Evolutionary conservation across 2,329 filamentous ascomycete species (phyloP).

Genomic region (Fusarium paranaense): DNA sequence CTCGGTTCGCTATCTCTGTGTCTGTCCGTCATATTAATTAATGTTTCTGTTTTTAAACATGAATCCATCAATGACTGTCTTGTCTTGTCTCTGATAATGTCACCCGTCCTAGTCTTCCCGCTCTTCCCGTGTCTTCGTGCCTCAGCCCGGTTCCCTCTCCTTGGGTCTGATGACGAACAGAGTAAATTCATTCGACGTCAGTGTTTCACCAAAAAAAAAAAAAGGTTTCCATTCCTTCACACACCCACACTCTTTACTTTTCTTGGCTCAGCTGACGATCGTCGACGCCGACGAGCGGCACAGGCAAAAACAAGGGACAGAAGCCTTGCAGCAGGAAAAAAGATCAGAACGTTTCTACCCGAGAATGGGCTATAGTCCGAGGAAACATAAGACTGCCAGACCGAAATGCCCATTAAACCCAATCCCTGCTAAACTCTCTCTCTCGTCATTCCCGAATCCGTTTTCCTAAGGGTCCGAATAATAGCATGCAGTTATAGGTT

Average conservation of each 20-base stretch:
- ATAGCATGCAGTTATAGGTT: conserved; percentile 26
- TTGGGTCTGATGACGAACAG: background rate
- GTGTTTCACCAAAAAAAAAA: conserved; percentile 16
- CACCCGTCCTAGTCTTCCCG: conserved; percentile 16
- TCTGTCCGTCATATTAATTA: background rate
- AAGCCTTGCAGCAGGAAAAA: background rate
- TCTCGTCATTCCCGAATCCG: background rate
- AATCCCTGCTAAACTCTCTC: background rate
- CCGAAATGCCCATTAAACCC: background rate
- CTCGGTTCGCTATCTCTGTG: background rate
- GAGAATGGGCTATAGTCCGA: background rate
- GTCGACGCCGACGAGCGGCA: background rate
- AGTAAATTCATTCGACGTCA: conserved; percentile 15
- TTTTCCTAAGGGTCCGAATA: background rate
- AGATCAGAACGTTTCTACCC: conserved; percentile 27
- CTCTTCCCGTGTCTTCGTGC: conserved; percentile 8
- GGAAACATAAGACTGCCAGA: background rate
- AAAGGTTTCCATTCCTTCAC: background rate
- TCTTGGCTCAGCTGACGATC: conserved; percentile 1
- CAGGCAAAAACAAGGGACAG: background rate
- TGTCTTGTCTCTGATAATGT: background rate
- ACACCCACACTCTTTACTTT: background rate
- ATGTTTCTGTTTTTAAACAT: background rate
- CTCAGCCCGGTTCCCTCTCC: conserved; percentile 18
- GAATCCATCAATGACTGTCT: background rate